These are phyloP conservation scores for Omphalotus olearius DNA, from an alignment of 1,284 basidiomycete species.

Conservation along the genomic window DNA sequence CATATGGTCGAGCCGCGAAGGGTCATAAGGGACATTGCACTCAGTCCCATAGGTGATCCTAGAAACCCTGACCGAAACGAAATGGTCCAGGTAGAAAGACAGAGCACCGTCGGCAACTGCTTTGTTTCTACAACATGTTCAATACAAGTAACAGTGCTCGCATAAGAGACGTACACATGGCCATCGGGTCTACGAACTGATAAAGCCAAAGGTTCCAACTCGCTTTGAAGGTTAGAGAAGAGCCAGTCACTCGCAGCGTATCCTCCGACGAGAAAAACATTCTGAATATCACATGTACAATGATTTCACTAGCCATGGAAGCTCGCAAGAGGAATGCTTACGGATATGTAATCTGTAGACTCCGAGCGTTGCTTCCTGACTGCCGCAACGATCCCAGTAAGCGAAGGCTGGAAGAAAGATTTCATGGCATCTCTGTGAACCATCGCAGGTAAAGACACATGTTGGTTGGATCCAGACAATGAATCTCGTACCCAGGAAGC, in stretches of 20 bases:
- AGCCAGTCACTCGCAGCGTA: constrained; percentile 51
- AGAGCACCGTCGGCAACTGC: constrained; percentile 54
- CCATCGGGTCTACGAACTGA: constrained; percentile 33
- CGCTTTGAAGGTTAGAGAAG: constrained; percentile 30
- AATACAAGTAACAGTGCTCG: not conserved
- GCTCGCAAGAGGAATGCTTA: not conserved
- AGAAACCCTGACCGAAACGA: constrained; percentile 42
- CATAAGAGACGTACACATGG: constrained; percentile 29
- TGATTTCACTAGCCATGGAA: not conserved
- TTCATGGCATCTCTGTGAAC: constrained; percentile 28
- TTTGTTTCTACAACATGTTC: constrained; percentile 38
- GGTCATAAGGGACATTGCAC: constrained; percentile 25
- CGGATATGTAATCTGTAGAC: constrained; percentile 20
- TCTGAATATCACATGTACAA: constrained; percentile 19
- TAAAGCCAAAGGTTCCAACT: constrained; percentile 26
- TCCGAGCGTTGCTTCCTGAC: constrained; percentile 27
- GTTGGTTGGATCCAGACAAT: not conserved
- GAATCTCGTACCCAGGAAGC: constrained; percentile 29
- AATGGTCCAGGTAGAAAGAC: constrained; percentile 47
- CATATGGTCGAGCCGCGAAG: constrained; percentile 30
- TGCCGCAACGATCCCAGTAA: constrained; percentile 27
- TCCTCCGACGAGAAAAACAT: constrained; percentile 37
- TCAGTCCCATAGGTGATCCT: constrained; percentile 39
- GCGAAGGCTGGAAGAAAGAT: constrained; percentile 36
- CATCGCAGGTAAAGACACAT: no score